Conservation (phyloP, 208 protist genomes). For the Leishmania amazonensis region DNA sequence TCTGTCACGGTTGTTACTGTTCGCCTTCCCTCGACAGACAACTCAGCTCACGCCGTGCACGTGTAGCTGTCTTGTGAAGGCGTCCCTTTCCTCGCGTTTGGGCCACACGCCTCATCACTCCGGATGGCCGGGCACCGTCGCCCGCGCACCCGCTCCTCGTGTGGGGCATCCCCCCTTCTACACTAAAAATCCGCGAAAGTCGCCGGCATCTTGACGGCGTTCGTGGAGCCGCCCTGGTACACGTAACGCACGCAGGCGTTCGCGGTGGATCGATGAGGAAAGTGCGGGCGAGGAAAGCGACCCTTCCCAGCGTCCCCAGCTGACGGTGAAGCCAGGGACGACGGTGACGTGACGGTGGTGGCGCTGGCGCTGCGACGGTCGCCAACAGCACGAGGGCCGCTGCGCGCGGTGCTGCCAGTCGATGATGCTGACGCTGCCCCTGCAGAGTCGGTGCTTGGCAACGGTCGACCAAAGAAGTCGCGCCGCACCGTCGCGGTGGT, state of each 20-base stretch:
- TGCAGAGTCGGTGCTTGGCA: constrained; percentile 16
- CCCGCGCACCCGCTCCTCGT: background rate
- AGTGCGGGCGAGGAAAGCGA: constrained; percentile 9
- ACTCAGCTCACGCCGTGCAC: background rate
- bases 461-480: constrained; percentile 79
- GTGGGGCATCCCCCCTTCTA: background rate
- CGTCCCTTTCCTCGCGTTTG: background rate
- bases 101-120: background rate
- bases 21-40: background rate
- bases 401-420: background rate
- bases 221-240: constrained; percentile 83
- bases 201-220: constrained; percentile 82
- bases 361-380: background rate
- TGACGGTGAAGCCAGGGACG: constrained; percentile 3
- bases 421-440: background rate
- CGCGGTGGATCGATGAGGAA: background rate
- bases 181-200: constrained; percentile 64
- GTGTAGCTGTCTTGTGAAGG: background rate
- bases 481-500: constrained; percentile 20
- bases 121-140: background rate
- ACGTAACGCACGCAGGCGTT: constrained; percentile 44
- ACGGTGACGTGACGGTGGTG: background rate
- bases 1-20: background rate
- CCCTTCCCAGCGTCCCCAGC: background rate
- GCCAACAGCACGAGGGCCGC: background rate